phyloP scores from a whole-genome alignment of 2,329 filamentous ascomycete genomes.

The Capronia americana region DNA sequence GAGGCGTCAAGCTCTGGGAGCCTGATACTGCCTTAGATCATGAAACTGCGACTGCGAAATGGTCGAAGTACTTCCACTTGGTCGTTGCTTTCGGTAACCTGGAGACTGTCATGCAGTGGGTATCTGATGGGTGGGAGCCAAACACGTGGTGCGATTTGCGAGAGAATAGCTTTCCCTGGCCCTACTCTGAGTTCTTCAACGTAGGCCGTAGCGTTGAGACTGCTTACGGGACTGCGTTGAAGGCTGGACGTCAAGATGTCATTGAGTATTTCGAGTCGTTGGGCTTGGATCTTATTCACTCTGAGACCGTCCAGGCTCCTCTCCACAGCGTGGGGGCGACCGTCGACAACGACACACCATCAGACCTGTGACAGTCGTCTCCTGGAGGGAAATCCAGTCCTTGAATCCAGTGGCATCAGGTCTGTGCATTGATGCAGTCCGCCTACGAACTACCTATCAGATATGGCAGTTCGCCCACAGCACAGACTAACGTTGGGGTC shows the following conservation, averaged over 20 bases:
- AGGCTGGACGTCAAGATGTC: background rate
- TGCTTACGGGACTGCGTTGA: background rate
- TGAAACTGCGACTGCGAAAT: background rate
- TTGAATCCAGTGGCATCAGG: too few species aligned
- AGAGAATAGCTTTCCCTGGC: too few species aligned
- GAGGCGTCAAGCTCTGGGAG: background rate
- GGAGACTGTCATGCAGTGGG: background rate
- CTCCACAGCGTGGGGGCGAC: too few species aligned
- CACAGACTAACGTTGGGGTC: background rate
- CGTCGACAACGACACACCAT: background rate
- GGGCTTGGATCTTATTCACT: background rate
- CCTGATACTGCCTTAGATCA: background rate
- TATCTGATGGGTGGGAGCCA: background rate
- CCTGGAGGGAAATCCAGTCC: too few species aligned
- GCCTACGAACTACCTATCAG: too few species aligned
- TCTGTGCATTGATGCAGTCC: too few species aligned
- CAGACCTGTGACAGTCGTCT: too few species aligned
- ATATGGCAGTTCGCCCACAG: too few species aligned
- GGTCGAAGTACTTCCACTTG: background rate
- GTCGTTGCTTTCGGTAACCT: background rate
- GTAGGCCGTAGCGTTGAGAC: too few species aligned
- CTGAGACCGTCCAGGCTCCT: background rate
- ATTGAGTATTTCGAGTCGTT: background rate
- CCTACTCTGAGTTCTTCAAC: too few species aligned
- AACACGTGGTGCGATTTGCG: background rate